Base-by-base conservation (phyloP, 768 basidiomycete genomes). In the Kwoniella heveanensis region DNA sequence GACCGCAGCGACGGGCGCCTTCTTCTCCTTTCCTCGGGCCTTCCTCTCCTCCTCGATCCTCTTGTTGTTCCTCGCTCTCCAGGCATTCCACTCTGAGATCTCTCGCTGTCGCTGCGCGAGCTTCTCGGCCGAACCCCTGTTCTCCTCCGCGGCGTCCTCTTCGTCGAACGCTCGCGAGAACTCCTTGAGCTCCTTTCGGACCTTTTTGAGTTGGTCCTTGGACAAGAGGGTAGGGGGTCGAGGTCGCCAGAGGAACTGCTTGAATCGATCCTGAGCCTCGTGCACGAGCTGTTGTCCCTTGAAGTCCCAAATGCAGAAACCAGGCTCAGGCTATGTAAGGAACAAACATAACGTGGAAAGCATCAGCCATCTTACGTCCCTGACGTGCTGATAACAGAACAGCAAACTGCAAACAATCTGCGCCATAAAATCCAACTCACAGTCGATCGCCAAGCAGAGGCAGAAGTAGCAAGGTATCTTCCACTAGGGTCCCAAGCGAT, bases 1-100 rank as follows among this genome's bases (percentile, higher is more conserved):
- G 12, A 44, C 37, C 1, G n/a, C n/a, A 22, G 48, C 51, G 44
- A 62, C 82, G 27, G 48, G 47, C 44, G 56, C 82, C 62, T 72
- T 77, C 67, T 67, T 62, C 62, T 70, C 68, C 55, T 77, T 67
- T 22, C 81, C 82, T 15, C 81, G 79, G 57, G 81, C 83, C 66
- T 80, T 70, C 51, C 81, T 64, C 65, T 86, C 86, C 56, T 87
- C 87, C 36, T 83, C 84, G 59, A 88, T 60, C 69, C 90, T 87
- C 67, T 85, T 85, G 77, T 85, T 87, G 69, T 88, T 87, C 67
- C 86, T 84, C 24, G 83, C 72, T 55, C 95, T 86, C 96, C 96
- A 98, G 47, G 95, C 91, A 81, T 99, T 96, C 96, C 96, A 99
- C 82, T 99, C 96, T 75, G 96, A 91, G 71, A 98, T 89, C 57